These are phyloP conservation scores for Sechiopsis laciniata DNA, from an alignment of 306 rosid genomes.

Conservation along the genomic window DNA sequence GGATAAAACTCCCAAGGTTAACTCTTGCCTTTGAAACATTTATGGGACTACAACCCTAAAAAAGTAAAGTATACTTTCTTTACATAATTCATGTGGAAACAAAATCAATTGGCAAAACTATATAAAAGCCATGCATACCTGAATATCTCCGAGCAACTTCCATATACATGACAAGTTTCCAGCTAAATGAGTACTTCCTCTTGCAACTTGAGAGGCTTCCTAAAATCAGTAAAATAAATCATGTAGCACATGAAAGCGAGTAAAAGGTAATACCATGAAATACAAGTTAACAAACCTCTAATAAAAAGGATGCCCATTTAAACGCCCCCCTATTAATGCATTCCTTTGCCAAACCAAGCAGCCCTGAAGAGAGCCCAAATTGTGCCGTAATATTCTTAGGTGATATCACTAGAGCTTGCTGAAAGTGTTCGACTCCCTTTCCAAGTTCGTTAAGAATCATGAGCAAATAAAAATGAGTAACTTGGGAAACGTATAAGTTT, in stretches of 20 bases:
- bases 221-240: conserved; percentile 33
- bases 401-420: conserved; percentile 59
- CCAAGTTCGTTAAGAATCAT: not conserved
- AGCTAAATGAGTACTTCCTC: conserved; percentile 44
- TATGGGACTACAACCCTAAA: not conserved
- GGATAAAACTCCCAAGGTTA: conserved; percentile 7
- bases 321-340: conserved; percentile 67
- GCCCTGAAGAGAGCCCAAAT: conserved; percentile 80
- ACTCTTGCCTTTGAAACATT: not conserved
- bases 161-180: conserved; percentile 66
- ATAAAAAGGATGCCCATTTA: conserved; percentile 70
- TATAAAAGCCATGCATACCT: conserved; percentile 36
- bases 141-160: conserved; percentile 83
- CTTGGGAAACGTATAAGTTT: conserved; percentile 4
- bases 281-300: conserved; percentile 50
- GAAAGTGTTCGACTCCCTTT: conserved; percentile 86
- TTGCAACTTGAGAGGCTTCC: conserved; percentile 76
- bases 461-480: conserved; percentile 23
- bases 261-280: conserved; percentile 2
- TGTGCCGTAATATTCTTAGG: conserved; percentile 65
- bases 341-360: conserved; percentile 75
- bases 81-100: not conserved
- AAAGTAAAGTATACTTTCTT: not conserved
- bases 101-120: not conserved
- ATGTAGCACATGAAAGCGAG: not conserved